Evolutionary conservation across 495 filamentous ascomycete species (phyloP), one percentile per base, ranked within the genome.

Genomic region (Cenococcum geophilum): DNA sequence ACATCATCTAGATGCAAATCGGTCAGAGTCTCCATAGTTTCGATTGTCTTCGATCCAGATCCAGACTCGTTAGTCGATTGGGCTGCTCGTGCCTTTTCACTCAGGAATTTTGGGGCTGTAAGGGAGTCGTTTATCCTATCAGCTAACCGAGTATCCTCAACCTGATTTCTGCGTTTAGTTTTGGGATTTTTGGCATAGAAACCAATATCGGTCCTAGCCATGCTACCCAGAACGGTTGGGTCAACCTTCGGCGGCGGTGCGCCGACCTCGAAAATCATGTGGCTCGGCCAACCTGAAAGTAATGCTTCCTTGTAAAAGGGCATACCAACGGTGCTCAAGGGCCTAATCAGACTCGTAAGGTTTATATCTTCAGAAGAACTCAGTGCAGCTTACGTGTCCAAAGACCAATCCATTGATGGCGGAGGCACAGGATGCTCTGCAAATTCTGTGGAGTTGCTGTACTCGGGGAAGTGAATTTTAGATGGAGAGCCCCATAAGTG

Each of bases 401-500:
- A 71, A 20, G 82, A 83, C 83, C 87, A 89, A 63, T 89, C 82
- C 49, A 92, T 66, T 23, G 75, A 71, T 6, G 79, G 72, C 5
- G 73, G 76, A 1, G 78, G 74, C 22, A 80, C 73, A 18, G 73
- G 69, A 9, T 84, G 75, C 62, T 91, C 86, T 3, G 86, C 82
- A 73, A 92, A 86, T 63, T 96, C 90, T 1, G 86, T 80, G 21
- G 89, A 87, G 54, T 83, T 83, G 64, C 82, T 85, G 72, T 91
- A 82, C 67, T 97, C 91, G 52, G 88, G 88, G 72, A 96, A 97
- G 50, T 88, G 89, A 27, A 96, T 80, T 70, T 96, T 95, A n/a
- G 82, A 79, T 0, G 86, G 89, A 1, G 92, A 95, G 0, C 91
- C 93, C 93, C 93, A 98, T 9, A 97, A 79, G 60, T 93, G 89